Percentiles rank a stretch among this genome's conserved stretches.
phyloP scores from a whole-genome alignment of 306 rosid genomes.

The Medicago arabica region DNA sequence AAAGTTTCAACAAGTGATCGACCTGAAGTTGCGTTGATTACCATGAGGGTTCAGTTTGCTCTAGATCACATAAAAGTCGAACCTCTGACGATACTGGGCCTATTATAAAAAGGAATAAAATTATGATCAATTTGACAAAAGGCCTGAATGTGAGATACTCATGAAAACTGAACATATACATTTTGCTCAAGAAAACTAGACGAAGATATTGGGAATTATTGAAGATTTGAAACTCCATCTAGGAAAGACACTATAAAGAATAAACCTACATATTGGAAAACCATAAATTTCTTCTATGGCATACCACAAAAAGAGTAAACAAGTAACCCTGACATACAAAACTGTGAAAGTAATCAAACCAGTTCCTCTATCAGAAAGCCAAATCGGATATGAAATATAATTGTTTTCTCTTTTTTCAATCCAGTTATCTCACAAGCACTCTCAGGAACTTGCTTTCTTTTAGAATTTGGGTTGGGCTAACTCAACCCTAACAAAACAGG shows the following conservation, averaged over 20 bases:
- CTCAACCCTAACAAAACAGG: neutral
- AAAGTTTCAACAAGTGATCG: conserved; percentile 18
- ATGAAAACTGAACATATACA: neutral
- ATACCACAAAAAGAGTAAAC: conserved; percentile 33
- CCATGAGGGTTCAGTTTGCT: conserved; percentile 88
- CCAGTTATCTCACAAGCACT: conserved; percentile 2
- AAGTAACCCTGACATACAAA: conserved; percentile 22
- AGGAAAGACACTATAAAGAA: neutral
- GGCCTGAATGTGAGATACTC: neutral
- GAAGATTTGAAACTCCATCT: conserved; percentile 4
- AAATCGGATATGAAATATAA: conserved; percentile 16
- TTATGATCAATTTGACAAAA: conserved; percentile 27
- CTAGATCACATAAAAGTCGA: conserved; percentile 85
- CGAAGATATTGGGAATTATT: conserved; percentile 10
- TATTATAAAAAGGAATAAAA: conserved; percentile 42
- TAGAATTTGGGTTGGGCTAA: neutral
- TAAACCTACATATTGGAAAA: conserved; percentile 10
- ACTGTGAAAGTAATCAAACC: neutral
- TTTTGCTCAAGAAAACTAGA: conserved; percentile 11
- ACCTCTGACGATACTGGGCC: conserved; percentile 84
- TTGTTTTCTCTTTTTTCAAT: conserved; percentile 10
- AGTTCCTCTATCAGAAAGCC: neutral
- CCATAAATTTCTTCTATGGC: conserved; percentile 19
- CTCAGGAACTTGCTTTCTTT: neutral
- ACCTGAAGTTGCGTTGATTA: conserved; percentile 36